Evolutionary conservation across 116 monocot genomes (phyloP), one percentile per base, ranked within the genome.

Genomic region (Thalassia testudinum): DNA sequence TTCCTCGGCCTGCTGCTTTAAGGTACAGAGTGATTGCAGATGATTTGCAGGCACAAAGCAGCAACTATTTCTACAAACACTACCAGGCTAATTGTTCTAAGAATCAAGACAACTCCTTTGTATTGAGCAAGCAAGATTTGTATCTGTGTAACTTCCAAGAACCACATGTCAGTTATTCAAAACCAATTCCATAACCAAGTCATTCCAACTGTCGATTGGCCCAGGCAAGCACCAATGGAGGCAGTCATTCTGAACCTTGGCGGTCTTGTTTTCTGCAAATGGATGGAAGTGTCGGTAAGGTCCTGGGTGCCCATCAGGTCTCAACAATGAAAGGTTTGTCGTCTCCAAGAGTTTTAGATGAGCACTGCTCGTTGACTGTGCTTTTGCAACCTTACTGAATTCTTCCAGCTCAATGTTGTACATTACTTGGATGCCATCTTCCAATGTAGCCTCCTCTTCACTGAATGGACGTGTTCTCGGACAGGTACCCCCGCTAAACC

Each of bases 281-380:
- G 83, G 83, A 15, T 78, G 68, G 57, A 64, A 70, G 7, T 26
- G 58, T 27, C 82, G 26, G 54, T 82, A 87, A 20, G 82, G 72
- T 0, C 87, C 87, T 0, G 81, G 82, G 45, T 87, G 87, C 14
- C 87, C 87, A 50, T 87, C 87, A 11, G 87, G 82, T 28, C 87
- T 75, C 60, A 87, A 22, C 23, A 87, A 19, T 19, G 75, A 70
- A 57, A 87, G 72, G 38, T 73, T 64, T 25, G 75, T 73, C 2
- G 65, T 70, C 49, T 87, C 78, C 17, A 85, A 42, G 24, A 85
- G 61, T 44, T 60, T 61, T 37, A 85, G 27, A 7, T 27, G 24
- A 19, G 40, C 20, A 26, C 76, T 69, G 14, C 43, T 61, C 12
- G 5, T 42, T 0, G 71, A 47, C 23, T 30, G 59, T 19, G 43